Conservation (phyloP, 352 stramenopile genomes). For the Phytophthora cajani region DNA sequence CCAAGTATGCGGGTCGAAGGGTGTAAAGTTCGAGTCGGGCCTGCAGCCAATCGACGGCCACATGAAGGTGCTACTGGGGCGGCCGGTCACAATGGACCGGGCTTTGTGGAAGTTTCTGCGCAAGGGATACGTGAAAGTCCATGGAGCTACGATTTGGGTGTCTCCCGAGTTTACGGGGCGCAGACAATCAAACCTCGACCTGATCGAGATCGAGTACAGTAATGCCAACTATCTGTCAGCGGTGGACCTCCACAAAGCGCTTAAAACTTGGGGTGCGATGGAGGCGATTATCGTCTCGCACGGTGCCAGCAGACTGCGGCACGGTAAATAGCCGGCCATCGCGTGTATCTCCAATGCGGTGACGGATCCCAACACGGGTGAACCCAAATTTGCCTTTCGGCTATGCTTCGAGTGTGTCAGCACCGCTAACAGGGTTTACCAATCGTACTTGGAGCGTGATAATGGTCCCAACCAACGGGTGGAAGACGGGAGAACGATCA, state of each 20-base stretch:
- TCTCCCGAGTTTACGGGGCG: constrained; percentile 4
- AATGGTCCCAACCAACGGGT: not conserved
- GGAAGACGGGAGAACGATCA: constrained; percentile 1
- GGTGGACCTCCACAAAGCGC: not conserved
- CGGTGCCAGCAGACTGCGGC: constrained; percentile 1
- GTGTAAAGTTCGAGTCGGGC: not conserved
- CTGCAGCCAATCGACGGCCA: not conserved
- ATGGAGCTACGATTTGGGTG: constrained; percentile 10
- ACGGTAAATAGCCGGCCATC: constrained; percentile 7
- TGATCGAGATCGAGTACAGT: constrained; percentile 9
- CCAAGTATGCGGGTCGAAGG: constrained; percentile 4
- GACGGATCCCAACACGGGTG: not conserved
- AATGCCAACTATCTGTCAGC: constrained; percentile 7
- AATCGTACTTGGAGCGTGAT: not conserved
- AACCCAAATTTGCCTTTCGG: constrained; percentile 4
- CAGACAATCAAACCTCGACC: constrained; percentile 7
- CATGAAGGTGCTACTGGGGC: not conserved
- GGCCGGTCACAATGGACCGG: not conserved
- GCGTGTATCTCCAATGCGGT: constrained; percentile 3
- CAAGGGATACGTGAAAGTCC: constrained; percentile 7
- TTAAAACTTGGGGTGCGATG: not conserved
- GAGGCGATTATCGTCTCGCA: constrained; percentile 5
- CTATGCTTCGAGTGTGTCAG: constrained; percentile 5
- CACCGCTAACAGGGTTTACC: constrained; percentile 7
- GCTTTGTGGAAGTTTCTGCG: constrained; percentile 2